Base-by-base conservation (phyloP, 495 filamentous ascomycete genomes). In the Daldinia bambusicola region DNA sequence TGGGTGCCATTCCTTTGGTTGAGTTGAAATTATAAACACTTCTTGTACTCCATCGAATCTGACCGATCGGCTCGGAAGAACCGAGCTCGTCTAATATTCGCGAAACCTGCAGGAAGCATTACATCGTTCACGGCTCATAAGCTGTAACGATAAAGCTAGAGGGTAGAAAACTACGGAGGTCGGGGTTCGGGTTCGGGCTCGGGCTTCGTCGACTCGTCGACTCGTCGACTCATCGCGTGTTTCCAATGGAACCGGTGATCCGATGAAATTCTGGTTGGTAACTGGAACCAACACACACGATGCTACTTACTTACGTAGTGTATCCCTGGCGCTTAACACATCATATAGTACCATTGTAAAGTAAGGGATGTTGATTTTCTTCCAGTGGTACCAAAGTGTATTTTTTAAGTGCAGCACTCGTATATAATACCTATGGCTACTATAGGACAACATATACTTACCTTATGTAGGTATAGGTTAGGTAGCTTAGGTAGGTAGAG, bases 131-230 rank as follows among this genome's bases (percentile, higher is more conserved):
- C n/a, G n/a, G n/a, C n/a, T n/a, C 26, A 26, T 26, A 26, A 26
- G 3, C 26, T 26, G 26, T 26, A 26, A 26, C 26, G 26, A 26
- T 26, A 26, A 4, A 48, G 7, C 7, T 52, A 4, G 12, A 52
- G 48, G 13, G 22, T 31, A 52, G 26, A 31, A 31, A 52, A 52
- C 20, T 20, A 53, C 50, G 50, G 50, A 53, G 50, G 50, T 32
- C 30, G 50, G 30, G 3, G 48, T 2, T 32, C 50, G 50, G 50
- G 13, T 10, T 14, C 50, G 50, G 50, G 50, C 26, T 26, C 26
- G 26, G 26, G 26, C 26, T 26, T 26, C 26, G 26, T 26, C 3
- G 26, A 3, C 26, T 26, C 26, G n/a, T n/a, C n/a, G n/a, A n/a
- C n/a, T n/a, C n/a, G n/a, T n/a, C n/a, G n/a, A n/a, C n/a, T 48